Percentiles rank a stretch among this genome's conserved stretches.
phyloP scores from a whole-genome alignment of 2,329 filamentous ascomycete species.

The Ophiostoma quercus region DNA sequence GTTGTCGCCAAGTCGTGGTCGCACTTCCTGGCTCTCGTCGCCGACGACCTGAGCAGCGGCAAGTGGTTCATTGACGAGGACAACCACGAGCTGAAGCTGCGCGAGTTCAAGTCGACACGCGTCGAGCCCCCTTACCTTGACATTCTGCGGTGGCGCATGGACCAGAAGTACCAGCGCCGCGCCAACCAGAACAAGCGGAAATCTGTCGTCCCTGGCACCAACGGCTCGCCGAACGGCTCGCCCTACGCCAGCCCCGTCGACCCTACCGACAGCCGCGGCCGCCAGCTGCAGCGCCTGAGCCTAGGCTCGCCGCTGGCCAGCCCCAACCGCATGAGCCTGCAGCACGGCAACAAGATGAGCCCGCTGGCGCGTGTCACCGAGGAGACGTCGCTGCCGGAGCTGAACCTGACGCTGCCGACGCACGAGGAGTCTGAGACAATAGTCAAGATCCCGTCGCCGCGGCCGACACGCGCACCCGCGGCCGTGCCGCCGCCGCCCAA shows the following conservation, averaged over 20 bases:
- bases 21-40: constrained; percentile 75
- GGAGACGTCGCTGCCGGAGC: constrained; percentile 47
- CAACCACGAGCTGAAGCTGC: constrained; percentile 80
- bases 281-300: constrained; percentile 65
- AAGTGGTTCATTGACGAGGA: constrained; percentile 95
- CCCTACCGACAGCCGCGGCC: constrained; percentile 55
- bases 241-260: constrained; percentile 64
- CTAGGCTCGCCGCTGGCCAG: constrained; percentile 59
- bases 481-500: constrained; percentile 16
- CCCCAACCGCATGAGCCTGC: constrained; percentile 54
- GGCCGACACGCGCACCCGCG: neutral
- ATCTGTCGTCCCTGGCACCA: constrained; percentile 42
- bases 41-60: constrained; percentile 83
- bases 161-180: constrained; percentile 84
- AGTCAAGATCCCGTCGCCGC: constrained; percentile 47
- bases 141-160: constrained; percentile 88
- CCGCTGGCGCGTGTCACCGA: constrained; percentile 71
- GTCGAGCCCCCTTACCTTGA: constrained; percentile 93
- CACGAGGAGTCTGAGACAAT: constrained; percentile 45
- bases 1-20: constrained; percentile 91
- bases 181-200: constrained; percentile 44
- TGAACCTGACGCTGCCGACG: constrained; percentile 32
- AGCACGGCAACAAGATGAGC: constrained; percentile 60
- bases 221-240: constrained; percentile 47
- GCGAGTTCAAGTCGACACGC: constrained; percentile 81